Evolutionary conservation across 2,329 filamentous ascomycete genomes (phyloP).

Genomic region (Arachnopeziza araneosa): DNA sequence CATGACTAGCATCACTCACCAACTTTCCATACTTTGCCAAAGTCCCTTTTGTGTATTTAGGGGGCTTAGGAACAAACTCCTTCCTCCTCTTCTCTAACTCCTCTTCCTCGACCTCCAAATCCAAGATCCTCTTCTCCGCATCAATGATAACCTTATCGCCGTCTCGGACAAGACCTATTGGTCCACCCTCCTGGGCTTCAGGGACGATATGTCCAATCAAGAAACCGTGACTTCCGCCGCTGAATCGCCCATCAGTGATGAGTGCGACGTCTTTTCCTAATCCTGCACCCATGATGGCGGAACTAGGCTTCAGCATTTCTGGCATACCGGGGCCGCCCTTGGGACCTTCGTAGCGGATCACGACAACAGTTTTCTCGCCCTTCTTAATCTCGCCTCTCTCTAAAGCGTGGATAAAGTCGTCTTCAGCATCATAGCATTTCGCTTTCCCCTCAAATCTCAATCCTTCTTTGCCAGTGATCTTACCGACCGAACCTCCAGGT

Average conservation of each 20-base stretch:
- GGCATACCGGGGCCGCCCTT: conserved; percentile 70
- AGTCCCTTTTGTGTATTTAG: conserved; percentile 54
- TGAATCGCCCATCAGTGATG: conserved; percentile 65
- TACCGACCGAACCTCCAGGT: conserved; percentile 65
- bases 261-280: conserved; percentile 64
- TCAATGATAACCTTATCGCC: conserved; percentile 57
- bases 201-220: conserved; percentile 58
- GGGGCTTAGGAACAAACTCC: conserved; percentile 45
- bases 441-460: conserved; percentile 62
- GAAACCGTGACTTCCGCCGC: conserved; percentile 54
- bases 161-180: conserved; percentile 52
- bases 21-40: conserved; percentile 51
- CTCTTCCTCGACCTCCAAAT: conserved; percentile 44
- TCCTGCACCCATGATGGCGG: conserved; percentile 68
- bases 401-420: conserved; percentile 61
- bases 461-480: conserved; percentile 74
- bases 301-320: conserved; percentile 68
- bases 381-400: conserved; percentile 65
- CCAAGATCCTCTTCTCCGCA: conserved; percentile 48
- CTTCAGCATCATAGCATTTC: conserved; percentile 64
- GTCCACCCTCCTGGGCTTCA: conserved; percentile 54
- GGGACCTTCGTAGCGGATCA: conserved; percentile 70
- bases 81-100: conserved; percentile 45
- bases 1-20: conserved; percentile 52
- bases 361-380: conserved; percentile 70